Conservation (phyloP, 331 rosid genomes). For the Stylosanthes scabra region DNA sequence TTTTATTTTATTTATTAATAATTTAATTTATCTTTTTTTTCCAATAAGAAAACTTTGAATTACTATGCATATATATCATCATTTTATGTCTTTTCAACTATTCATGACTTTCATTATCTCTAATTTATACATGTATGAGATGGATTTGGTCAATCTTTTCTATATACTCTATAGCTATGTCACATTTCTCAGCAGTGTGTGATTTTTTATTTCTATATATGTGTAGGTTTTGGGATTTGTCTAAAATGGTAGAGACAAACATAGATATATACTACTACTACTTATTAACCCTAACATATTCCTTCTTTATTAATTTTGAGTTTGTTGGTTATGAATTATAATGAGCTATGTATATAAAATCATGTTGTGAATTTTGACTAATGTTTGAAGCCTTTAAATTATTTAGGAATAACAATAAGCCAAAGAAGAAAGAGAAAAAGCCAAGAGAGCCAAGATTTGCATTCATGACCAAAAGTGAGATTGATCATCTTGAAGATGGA, state of each 20-base stretch:
- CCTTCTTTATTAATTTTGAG: neutral
- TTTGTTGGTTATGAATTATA: neutral
- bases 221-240: constrained; percentile 3
- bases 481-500: constrained; percentile 98
- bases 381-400: constrained; percentile 11
- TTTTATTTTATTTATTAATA: constrained; percentile 5
- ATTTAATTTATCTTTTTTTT: neutral
- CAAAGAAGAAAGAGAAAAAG: constrained; percentile 89
- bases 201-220: neutral
- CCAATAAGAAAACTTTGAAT: neutral
- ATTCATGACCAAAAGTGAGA: constrained; percentile 94
- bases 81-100: constrained; percentile 37
- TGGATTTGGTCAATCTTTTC: constrained; percentile 39
- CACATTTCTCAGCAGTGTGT: constrained; percentile 8
- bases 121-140: neutral
- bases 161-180: constrained; percentile 12
- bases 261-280: neutral
- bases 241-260: constrained; percentile 28
- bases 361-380: constrained; percentile 28
- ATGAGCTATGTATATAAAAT: neutral
- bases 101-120: constrained; percentile 15
- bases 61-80: constrained; percentile 13
- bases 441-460: constrained; percentile 83
- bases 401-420: constrained; percentile 54
- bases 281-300: constrained; percentile 37